Evolutionary conservation across 495 filamentous ascomycete genomes (phyloP).

Genomic region (Pseudoneurospora amorphoporcata): DNA sequence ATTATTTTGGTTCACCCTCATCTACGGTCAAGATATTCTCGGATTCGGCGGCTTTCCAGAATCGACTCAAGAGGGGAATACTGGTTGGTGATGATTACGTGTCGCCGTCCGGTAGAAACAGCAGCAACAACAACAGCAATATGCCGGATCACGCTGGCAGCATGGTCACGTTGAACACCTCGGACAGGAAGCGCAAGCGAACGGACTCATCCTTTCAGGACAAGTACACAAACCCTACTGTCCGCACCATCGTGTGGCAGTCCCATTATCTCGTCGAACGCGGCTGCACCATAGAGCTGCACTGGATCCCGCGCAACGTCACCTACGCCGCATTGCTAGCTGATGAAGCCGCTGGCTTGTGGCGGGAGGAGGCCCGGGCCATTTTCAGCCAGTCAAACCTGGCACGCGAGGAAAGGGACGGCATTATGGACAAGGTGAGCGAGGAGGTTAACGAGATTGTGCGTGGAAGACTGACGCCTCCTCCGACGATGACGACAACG

Average conservation of each 20-base stretch:
- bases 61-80: background rate
- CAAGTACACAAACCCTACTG: background rate
- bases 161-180: background rate
- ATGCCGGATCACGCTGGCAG: no score
- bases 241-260: background rate
- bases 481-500: no score
- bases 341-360: background rate
- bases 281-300: background rate
- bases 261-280: background rate
- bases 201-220: background rate
- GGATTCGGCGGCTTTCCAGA: background rate
- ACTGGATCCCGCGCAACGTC: background rate
- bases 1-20: background rate
- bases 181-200: background rate
- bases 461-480: background rate
- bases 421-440: background rate
- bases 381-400: background rate
- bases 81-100: background rate
- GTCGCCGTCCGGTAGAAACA: no score
- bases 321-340: background rate
- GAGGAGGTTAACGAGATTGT: background rate
- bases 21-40: background rate
- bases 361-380: no score
- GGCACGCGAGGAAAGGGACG: background rate
- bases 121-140: no score